These are phyloP conservation scores for Gorgonomyces haynaldii DNA, from an alignment of 192 early-diverging fungal species.

Conservation along the genomic window DNA sequence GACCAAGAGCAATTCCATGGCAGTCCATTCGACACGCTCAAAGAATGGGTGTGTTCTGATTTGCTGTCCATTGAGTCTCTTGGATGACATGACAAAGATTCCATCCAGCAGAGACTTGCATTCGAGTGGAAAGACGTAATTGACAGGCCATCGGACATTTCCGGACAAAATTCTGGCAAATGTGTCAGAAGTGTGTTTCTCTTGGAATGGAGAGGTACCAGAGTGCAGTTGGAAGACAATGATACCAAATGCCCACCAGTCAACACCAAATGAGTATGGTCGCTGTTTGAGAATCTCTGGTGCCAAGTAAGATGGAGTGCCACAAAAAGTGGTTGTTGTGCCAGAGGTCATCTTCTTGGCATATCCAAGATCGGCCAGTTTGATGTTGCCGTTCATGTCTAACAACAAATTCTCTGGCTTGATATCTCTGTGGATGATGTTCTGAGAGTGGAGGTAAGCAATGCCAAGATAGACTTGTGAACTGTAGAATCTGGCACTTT, in stretches of 20 bases:
- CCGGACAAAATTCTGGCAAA: slow-evolving; percentile 1
- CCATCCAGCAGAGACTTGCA: too few species aligned
- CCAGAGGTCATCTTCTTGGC: slow-evolving; percentile 75
- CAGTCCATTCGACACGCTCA: too few species aligned
- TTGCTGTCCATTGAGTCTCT: too few species aligned
- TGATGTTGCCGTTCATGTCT: slow-evolving; percentile 90
- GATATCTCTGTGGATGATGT: slow-evolving; percentile 68
- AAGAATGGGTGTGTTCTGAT: too few species aligned
- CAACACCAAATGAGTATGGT: slow-evolving; percentile 85
- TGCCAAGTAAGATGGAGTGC: slow-evolving; percentile 94
- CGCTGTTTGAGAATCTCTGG: slow-evolving; percentile 75
- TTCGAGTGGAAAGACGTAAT: too few species aligned
- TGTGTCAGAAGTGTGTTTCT: background rate
- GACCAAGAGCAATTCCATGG: too few species aligned
- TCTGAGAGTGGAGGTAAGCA: slow-evolving; percentile 61
- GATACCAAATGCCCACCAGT: slow-evolving; percentile 98
- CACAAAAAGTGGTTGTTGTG: slow-evolving; percentile 89
- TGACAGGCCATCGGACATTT: slow-evolving; percentile 3
- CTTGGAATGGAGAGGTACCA: slow-evolving; percentile 23
- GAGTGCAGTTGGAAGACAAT: slow-evolving; percentile 68
- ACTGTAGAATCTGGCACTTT: slow-evolving; percentile 60
- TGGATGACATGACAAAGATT: too few species aligned
- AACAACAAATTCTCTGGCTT: slow-evolving; percentile 88
- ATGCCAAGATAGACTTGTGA: slow-evolving; percentile 62
- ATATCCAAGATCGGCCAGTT: slow-evolving; percentile 90